Evolutionary conservation across 805 yeast genomes (phyloP), one percentile per base, ranked within the genome.

Genomic region (Suhomyces sp.): DNA sequence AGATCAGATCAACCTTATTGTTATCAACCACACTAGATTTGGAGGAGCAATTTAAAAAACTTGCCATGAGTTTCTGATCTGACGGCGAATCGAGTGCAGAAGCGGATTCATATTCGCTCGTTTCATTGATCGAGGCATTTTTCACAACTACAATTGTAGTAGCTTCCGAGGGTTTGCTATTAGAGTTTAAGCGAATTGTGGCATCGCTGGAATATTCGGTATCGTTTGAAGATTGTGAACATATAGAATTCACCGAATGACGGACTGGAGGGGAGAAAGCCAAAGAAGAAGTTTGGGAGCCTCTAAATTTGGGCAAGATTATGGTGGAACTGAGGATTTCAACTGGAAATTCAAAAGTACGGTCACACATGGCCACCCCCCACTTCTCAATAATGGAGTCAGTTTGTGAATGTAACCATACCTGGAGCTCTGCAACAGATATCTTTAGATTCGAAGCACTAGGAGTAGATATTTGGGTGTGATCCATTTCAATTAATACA

Each of bases 281-380:
- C 41, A 37, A 37, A 17, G 25, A 46, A 37, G 15, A 40, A 19
- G 41, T 17, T 9, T 37, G 15, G 21, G 44, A 20, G 27, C 22
- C 12, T 21, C 24, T 21, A 37, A 33, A 15, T 15, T 52, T 52
- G 2, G 55, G 53, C 15, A 64, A 46, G 2, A 44, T 44, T 3
- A 70, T 58, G 1, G 77, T 71, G 1, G 76, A 70, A 0, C 78
- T 69, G 10, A 75, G 49, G 17, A 71, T 56, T 20, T 69, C 73
- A 3, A 59, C 54, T 0, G 79, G 79, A 39, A 75, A 68, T 3
- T 49, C 40, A 49, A 66, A 64, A 27, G 49, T 51, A 7, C 53
- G 51, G 51, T 75, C 79, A 2, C 76, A 69, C 9, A 71, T 55
- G 1, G 74, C 77, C 20, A 72, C 72, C 3, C 68, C 77, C 79